Base-by-base conservation (phyloP, 1,284 basidiomycete species). In the Agroathelia rolfsii region DNA sequence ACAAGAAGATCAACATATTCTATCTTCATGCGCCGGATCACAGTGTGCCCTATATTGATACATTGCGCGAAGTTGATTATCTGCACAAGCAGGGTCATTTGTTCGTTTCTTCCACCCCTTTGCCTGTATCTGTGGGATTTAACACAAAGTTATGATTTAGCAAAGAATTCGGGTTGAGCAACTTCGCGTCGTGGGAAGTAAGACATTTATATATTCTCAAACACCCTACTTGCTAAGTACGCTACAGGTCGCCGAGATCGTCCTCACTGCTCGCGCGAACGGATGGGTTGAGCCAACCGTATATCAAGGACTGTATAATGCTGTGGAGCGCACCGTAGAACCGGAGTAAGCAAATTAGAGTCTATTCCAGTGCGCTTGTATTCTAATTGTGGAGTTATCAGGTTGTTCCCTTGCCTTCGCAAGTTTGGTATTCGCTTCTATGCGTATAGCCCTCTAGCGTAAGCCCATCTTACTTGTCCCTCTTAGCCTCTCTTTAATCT, bases 391-490 rank as follows among this genome's bases (percentile, higher is more conserved):
- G n/a, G n/a, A n/a, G n/a, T n/a, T n/a, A n/a, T n/a, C n/a, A n/a
- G n/a, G n/a, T 53, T 66, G 6, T 45, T 66, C 12, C 61, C 65
- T 5, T 63, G 64, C 45, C 50, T 60, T 29, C 53, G 65, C 29
- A 61, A 65, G 41, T 64, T 53, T 48, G 62, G 61, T 20, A 48
- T 73, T 30, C 52, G 62, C 16, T 59, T 68, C 35, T 62, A 66
- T 7, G 55, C 62, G 15, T 71, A 65, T 47, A 68, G 64, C 40
- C 65, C 66, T n/a, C 54, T 72, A 20, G 67, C 66, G 60, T 59
- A 31, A 37, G 53, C 47, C 23, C 27, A 19, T 7, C 35, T 24
- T 15, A 24, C 24, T 20, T 31, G 17, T 6, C 24, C 8, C 31
- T 28, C 24, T 16, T 9, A 3, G 10, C 30, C 17, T 22, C n/a